Percentiles rank a stretch among this genome's conserved stretches.
These are phyloP conservation scores for Trichoderma lentiforme DNA, from an alignment of 2,329 filamentous ascomycete genomes.

Conservation along the genomic window DNA sequence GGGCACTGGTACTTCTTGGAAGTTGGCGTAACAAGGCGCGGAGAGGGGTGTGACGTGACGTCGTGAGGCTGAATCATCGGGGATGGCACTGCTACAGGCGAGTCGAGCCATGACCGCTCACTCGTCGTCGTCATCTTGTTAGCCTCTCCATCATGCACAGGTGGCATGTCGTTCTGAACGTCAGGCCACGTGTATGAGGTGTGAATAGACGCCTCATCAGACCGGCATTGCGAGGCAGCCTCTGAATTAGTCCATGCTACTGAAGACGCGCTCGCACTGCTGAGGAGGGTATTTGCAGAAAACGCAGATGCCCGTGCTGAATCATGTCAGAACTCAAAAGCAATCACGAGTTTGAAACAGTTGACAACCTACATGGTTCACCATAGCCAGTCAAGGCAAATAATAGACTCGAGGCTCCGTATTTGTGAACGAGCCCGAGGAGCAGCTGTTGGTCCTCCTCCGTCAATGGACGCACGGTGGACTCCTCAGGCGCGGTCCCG, in stretches of 20 bases:
- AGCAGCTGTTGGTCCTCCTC: constrained; percentile 40
- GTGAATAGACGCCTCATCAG: constrained; percentile 39
- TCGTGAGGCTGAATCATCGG: constrained; percentile 32
- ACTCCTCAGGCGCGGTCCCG: constrained; percentile 32
- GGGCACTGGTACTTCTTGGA: constrained; percentile 45
- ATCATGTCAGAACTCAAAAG: constrained; percentile 3
- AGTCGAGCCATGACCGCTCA: constrained; percentile 41
- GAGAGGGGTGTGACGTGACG: constrained; percentile 36
- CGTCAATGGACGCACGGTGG: constrained; percentile 34
- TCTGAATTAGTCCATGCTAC: constrained; percentile 42
- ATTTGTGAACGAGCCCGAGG: constrained; percentile 36
- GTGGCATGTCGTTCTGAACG: constrained; percentile 31
- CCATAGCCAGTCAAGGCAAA: constrained; percentile 36
- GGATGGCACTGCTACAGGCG: constrained; percentile 37
- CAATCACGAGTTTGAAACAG: neutral
- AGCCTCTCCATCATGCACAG: constrained; percentile 35
- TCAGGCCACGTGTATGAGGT: constrained; percentile 40
- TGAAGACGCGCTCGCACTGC: constrained; percentile 40
- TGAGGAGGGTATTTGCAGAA: constrained; percentile 40
- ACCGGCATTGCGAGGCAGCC: constrained; percentile 37
- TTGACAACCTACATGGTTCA: constrained; percentile 34
- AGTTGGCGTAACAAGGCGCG: constrained; percentile 36
- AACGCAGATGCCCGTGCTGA: constrained; percentile 39
- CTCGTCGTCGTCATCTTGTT: constrained; percentile 27
- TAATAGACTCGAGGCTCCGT: constrained; percentile 38